Evolutionary conservation across 129 eudicot species (phyloP), one percentile per base, ranked within the genome.

Genomic region (Helianthus tuberosus): DNA sequence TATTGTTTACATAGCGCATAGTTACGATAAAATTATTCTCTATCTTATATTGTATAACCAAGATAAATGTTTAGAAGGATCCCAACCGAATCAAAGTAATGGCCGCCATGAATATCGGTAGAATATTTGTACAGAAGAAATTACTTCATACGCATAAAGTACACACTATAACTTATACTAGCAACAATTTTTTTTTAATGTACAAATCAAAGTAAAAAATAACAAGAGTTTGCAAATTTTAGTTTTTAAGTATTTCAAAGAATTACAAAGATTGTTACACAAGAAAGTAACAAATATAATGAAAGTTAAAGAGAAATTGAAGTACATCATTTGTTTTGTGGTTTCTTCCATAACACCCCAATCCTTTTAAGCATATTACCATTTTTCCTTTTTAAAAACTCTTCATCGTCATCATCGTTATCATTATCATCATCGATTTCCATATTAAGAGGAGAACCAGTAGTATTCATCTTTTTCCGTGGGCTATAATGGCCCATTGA

Each of bases 331-430:
- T 55, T 78, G 77, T 85, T 93, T 49, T 86, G 96, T n/a, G 93
- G 93, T 83, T 82, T 94, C 87, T 86, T 94, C 98, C 97, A 90
- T 60, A 94, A 74, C 3, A 82, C 90, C 15, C 96, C 96, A 27
- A 95, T 83, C 86, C 84, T 95, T 81, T 80, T 86, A 51, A 95
- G 84, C 90, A 91, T 68, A 64, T 91, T 95, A 27, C 87, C 96
- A 54, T 89, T 89, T 65, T 89, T 95, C 86, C 85, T 85, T 88
- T 91, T 88, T 44, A 75, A 55, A 25, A 74, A 80, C 54, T 86
- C 96, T 12, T 88, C 96, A 73, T 86, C 93, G 54, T 62, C 66
- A 20, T 88, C 88, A 2, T 83, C 92, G 1, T 46, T 49, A 12
- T 29, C 63, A 1, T 74, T 59, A 11, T 68, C 75, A 4, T 76